A percentile compares a stretch with the other conserved stretches of the same genome.
These are phyloP conservation scores for Glycine latifolia DNA, from an alignment of 306 rosid genomes.

Conservation along the genomic window DNA sequence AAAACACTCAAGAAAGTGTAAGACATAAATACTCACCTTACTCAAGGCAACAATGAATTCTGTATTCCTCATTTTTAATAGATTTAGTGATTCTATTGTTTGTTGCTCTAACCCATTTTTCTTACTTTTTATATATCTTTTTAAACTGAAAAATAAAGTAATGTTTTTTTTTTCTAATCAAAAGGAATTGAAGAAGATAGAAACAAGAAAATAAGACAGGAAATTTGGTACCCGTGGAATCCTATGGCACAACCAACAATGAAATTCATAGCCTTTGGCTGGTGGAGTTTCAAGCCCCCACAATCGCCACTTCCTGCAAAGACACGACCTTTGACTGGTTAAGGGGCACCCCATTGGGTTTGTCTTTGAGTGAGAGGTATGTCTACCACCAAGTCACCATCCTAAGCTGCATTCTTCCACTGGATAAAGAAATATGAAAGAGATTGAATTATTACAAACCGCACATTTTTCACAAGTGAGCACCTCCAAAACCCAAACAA, in stretches of 20 bases:
- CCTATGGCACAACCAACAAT: no score
- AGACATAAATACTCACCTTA: conserved; percentile 60
- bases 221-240: no score
- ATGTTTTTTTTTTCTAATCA: no score
- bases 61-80: conserved; percentile 92
- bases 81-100: conserved; percentile 90
- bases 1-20: conserved; percentile 9
- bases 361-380: conserved; percentile 2
- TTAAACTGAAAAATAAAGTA: no score
- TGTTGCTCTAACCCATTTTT: conserved; percentile 96
- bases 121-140: no score
- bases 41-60: conserved; percentile 91
- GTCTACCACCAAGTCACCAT: conserved; percentile 23
- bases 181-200: no score
- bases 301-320: no score
- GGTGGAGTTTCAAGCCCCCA: no score
- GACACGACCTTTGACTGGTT: no score
- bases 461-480: conserved; percentile 14
- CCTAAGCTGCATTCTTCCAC: conserved; percentile 30
- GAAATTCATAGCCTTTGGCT: no score
- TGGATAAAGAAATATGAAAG: conserved; percentile 32
- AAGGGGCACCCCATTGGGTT: no score
- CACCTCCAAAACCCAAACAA: conserved; percentile 20
- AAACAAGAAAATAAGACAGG: no score
- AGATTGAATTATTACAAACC: conserved; percentile 9